Evolutionary conservation across 768 basidiomycete species (phyloP), one percentile per base, ranked within the genome.

Genomic region (Mycena capillaripes): DNA sequence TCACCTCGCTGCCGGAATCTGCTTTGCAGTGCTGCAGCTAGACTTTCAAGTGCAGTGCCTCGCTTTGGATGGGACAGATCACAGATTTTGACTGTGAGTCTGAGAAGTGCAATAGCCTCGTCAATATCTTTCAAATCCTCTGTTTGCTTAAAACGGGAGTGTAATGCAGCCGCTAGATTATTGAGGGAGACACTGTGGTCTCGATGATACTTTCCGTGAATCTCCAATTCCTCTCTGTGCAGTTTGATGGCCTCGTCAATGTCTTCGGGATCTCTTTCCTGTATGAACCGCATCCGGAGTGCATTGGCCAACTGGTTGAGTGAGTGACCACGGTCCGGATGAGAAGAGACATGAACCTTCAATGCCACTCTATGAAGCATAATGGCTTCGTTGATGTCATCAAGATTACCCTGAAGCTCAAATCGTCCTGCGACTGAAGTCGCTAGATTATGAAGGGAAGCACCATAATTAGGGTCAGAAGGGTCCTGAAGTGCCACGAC

Each of bases 191-290:
- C 4, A 17, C 48, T 14, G 3, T 56, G 40, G 7, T 30, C 27
- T 25, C 71, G 34, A 36, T 36, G 34, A 36, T 36, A 12, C 34
- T 36, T 36, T 6, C 34, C 40, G 29, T 78, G 62, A 27, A 55
- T 23, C 19, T 76, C 12, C 1, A 80, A 76, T 34, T 78, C 79
- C 14, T 69, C 21, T 42, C 70, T 25, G 19, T 21, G 12, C 4
- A 78, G 78, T 5, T 72, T 66, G 32, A 83, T 76, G 46, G 81
- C 77, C 7, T 76, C 58, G 19, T 80, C 76, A 8, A 82, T 71
- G 25, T 79, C 81, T 27, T 71, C 69, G n/a, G 36, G 59, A 25
- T 76, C 76, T 14, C 81, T 78, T 75, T 76, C 78, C 7, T 78
- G 76, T 29, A 78, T 58, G 65, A 78, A 70, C 17, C 82, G 78